Conservation (phyloP, 495 filamentous ascomycete genomes). For the Parathielavia hyrcaniae region DNA sequence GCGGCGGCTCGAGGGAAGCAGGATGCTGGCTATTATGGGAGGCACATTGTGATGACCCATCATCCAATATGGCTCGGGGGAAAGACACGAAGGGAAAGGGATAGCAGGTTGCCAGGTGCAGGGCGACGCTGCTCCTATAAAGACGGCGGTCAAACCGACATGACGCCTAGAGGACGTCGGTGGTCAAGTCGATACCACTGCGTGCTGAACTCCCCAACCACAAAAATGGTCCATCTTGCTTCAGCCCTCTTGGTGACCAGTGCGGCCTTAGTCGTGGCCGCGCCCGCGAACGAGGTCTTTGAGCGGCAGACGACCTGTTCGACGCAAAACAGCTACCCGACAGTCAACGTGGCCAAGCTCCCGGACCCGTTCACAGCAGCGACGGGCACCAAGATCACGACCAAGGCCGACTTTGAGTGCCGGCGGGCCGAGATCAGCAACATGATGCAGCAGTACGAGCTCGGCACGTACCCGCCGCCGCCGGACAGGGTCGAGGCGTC, state of each 20-base stretch:
- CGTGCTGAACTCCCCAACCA: not conserved
- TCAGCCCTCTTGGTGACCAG: constrained; percentile 40
- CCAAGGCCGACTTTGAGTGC: constrained; percentile 46
- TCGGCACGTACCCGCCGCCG: constrained; percentile 43
- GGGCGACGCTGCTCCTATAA: constrained; percentile 12
- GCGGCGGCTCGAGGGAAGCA: constrained; percentile 9
- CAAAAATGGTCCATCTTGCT: constrained; percentile 40
- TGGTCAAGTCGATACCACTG: constrained; percentile 4
- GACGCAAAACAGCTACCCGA: constrained; percentile 21
- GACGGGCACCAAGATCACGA: constrained; percentile 40
- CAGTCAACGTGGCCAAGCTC: constrained; percentile 38
- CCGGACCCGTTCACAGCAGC: constrained; percentile 49
- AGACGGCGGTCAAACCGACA: constrained; percentile 18
- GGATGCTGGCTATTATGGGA: constrained; percentile 15
- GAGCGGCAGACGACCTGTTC: constrained; percentile 40
- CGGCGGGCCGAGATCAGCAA: constrained; percentile 46
- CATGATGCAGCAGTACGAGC: constrained; percentile 49
- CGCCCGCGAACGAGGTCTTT: constrained; percentile 41
- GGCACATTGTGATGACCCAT: constrained; percentile 18
- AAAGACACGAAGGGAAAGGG: constrained; percentile 24
- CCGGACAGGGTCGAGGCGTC: constrained; percentile 43
- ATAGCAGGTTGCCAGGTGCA: constrained; percentile 17
- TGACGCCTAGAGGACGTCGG: constrained; percentile 3
- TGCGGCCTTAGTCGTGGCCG: constrained; percentile 37
- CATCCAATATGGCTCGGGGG: constrained; percentile 31